Evolutionary conservation across 176 grass and related monocot genomes (phyloP), one percentile per base, ranked within the genome.

Genomic region (Triticum monococcum): DNA sequence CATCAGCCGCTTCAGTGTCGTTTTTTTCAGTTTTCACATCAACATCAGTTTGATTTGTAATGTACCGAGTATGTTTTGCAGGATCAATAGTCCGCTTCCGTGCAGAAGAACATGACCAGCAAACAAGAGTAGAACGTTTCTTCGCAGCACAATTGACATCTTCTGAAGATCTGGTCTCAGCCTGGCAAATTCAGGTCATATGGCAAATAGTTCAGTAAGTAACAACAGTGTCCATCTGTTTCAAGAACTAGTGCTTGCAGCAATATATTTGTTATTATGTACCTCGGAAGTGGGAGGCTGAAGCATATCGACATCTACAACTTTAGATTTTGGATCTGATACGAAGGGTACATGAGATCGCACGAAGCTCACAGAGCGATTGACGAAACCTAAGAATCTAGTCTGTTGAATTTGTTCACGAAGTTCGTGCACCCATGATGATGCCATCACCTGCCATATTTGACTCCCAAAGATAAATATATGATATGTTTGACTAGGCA

Each of bases 381-480:
- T 94, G 17, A 92, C 83, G 17, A 90, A 87, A 73, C 92, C 92
- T 50, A 97, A 90, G 77, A 97, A 97, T 88, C 90, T 94, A 40
- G 92, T 97, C 66, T 83, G 82, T 41, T 97, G 86, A 77, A 97
- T 97, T 45, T 94, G 92, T 78, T 80, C 88, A 35, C 88, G 90
- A 75, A 97, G 89, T 85, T 97, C 94, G 68, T 75, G 90, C 77
- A 90, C 81, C 94, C 94, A 97, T 67, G 88, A 89, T 72, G 94
- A 97, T 73, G 75, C 71, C 79, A 87, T 85, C 57, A 97, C 94
- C 94, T 97, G 87, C 40, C 60, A 88, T 79, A 45, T 72, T 68
- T 67, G 48, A 82, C 25, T 7, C 4, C 4, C 43, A 79, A 61
- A 0, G 13, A 23, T 82, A 62, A 91, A 74, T 79, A 86, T 68